phyloP scores from a whole-genome alignment of 768 basidiomycete genomes.

The Butyriboletus loyo region DNA sequence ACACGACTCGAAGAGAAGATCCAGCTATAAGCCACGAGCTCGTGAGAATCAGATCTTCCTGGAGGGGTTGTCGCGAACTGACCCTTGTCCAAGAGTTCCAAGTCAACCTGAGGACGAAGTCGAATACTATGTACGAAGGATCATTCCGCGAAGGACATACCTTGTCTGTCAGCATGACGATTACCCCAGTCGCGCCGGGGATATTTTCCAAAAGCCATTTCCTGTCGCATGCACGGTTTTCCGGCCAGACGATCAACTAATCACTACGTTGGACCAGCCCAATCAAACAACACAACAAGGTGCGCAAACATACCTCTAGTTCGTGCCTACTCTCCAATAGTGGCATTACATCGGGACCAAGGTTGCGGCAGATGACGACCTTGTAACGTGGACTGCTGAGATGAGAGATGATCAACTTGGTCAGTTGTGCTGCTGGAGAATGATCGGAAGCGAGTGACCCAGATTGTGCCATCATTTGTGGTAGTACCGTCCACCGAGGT shows the following conservation, averaged over 20 bases:
- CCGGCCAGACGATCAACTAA: slow-evolving; percentile 48
- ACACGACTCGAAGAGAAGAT: slow-evolving; percentile 71
- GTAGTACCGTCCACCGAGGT: background rate
- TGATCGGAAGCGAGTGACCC: slow-evolving; percentile 22
- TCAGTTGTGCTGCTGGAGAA: slow-evolving; percentile 21
- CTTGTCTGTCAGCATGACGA: slow-evolving; percentile 70
- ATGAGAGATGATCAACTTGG: slow-evolving; percentile 21
- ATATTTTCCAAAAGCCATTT: slow-evolving; percentile 75
- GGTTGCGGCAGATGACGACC: slow-evolving; percentile 57
- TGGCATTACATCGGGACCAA: slow-evolving; percentile 65
- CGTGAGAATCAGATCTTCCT: background rate
- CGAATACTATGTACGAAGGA: background rate
- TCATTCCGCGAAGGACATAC: slow-evolving; percentile 35
- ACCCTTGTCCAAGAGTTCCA: slow-evolving; percentile 53
- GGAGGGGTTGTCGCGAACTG: background rate
- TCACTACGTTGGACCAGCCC: background rate
- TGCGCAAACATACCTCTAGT: slow-evolving; percentile 45
- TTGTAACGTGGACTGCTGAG: slow-evolving; percentile 30
- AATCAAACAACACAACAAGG: background rate
- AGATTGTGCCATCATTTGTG: slow-evolving; percentile 22
- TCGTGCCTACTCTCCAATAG: slow-evolving; percentile 47
- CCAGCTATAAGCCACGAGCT: slow-evolving; percentile 53
- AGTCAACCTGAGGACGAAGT: slow-evolving; percentile 52
- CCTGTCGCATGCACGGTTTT: slow-evolving; percentile 55
- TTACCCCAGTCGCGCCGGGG: slow-evolving; percentile 57